Evolutionary conservation across 495 filamentous ascomycete species (phyloP), one percentile per base, ranked within the genome.

Genomic region (Penicillium argentinense): DNA sequence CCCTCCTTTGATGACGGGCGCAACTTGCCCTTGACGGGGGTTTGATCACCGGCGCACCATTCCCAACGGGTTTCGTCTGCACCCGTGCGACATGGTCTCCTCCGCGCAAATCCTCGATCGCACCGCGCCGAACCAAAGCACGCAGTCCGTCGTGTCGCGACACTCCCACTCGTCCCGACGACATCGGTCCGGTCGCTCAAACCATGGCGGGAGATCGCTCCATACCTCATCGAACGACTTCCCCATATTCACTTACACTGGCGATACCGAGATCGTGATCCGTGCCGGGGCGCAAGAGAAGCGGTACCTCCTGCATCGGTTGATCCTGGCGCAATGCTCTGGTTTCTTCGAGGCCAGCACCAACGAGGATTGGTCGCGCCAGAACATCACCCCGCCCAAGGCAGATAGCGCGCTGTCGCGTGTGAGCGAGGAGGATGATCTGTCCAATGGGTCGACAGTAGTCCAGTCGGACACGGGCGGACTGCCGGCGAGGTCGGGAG

Each of bases 301-400:
- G 60, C 80, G 87, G 18, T 96, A 95, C 60, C 77, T 95, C 28
- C 79, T 96, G 14, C 91, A 96, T 66, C 79, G 84, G 29, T 72
- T 95, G 55, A 95, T 91, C 19, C 67, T 96, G 53, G 80, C 86
- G 26, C 86, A 93, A 69, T 92, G 87, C 57, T 95, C 90, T 9
- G 90, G 89, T 1, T 96, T 95, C 69, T 96, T 96, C 67, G 88
- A 95, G 68, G 87, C 89, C 24, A 88, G 88, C 58, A 92, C 87
- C 19, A 89, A 83, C 51, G 84, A 88, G 51, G 87, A 91, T 65
- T 96, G 91, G 90, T 85, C 88, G 49, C 76, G 79, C n/a, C 68
- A 71, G 39, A 42, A 51, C 26, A 42, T 46, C 11, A 24, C 59
- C 6, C 54, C 56, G 4, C 38, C 62, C 9, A 65, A 67, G 33